These are phyloP conservation scores for Candida alai DNA, from an alignment of 805 yeast genomes.

Conservation along the genomic window DNA sequence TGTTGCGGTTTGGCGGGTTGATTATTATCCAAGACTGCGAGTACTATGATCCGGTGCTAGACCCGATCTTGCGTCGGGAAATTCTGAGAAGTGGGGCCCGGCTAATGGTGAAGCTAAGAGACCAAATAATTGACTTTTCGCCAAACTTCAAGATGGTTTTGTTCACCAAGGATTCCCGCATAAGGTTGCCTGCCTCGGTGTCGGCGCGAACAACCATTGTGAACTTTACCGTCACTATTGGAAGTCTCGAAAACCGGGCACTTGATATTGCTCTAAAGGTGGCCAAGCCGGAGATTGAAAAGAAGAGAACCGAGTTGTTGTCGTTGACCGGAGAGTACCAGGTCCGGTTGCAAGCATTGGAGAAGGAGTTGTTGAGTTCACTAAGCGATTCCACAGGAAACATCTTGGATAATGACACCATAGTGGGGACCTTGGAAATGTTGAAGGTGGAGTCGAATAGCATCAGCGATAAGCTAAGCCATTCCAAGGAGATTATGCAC, in stretches of 20 bases:
- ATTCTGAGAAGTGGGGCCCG: constrained; percentile 68
- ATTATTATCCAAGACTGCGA: constrained; percentile 79
- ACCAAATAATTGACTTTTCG: constrained; percentile 62
- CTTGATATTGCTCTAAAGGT: constrained; percentile 51
- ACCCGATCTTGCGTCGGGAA: constrained; percentile 59
- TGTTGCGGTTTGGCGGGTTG: constrained; percentile 77
- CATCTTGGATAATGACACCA: constrained; percentile 62
- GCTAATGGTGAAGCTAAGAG: constrained; percentile 55
- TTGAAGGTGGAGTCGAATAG: constrained; percentile 60
- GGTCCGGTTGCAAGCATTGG: constrained; percentile 51
- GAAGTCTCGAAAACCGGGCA: constrained; percentile 60
- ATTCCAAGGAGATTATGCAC: constrained; percentile 52
- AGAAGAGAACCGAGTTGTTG: constrained; percentile 49
- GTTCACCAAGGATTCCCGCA: constrained; percentile 55
- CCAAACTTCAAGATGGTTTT: constrained; percentile 58
- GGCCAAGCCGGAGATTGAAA: constrained; percentile 65
- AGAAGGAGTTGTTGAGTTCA: constrained; percentile 52
- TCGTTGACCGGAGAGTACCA: constrained; percentile 58
- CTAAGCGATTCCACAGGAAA: constrained; percentile 55
- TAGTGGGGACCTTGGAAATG: constrained; percentile 57
- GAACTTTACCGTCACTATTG: constrained; percentile 70
- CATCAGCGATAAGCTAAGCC: constrained; percentile 49
- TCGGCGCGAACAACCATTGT: constrained; percentile 57
- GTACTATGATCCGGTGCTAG: constrained; percentile 68
- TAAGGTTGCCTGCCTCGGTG: constrained; percentile 50